Percentiles rank a stretch among this genome's conserved stretches.
These are phyloP conservation scores for Boletus rex-veris DNA, from an alignment of 768 basidiomycete species.

Conservation along the genomic window DNA sequence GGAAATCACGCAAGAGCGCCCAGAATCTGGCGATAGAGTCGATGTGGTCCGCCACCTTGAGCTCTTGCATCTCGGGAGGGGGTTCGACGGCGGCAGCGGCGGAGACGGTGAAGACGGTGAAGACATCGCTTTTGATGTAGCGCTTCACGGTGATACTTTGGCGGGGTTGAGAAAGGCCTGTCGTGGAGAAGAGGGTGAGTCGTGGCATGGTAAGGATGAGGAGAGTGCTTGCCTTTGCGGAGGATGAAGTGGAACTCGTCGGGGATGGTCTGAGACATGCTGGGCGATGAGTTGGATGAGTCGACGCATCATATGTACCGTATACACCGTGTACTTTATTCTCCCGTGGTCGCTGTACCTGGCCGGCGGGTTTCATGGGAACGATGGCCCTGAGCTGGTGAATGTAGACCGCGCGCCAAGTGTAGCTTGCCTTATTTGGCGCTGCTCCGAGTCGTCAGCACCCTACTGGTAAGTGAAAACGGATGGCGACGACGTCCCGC, in stretches of 20 bases:
- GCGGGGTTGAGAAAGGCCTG: slow-evolving; percentile 20
- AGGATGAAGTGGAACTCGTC: slow-evolving; percentile 25
- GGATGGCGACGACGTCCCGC: too few species aligned
- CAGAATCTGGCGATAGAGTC: slow-evolving; percentile 39
- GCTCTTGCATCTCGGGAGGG: slow-evolving; percentile 46
- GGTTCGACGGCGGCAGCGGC: slow-evolving; percentile 11
- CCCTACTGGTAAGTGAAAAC: too few species aligned
- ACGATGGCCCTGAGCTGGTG: too few species aligned
- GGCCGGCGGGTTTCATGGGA: too few species aligned
- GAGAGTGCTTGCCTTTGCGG: slow-evolving; percentile 48
- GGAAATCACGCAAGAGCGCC: slow-evolving; percentile 51
- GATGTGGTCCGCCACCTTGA: slow-evolving; percentile 29
- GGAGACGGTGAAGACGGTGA: slow-evolving; percentile 48
- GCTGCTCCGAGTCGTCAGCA: too few species aligned
- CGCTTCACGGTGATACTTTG: slow-evolving; percentile 39
- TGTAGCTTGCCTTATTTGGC: too few species aligned
- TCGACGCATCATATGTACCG: too few species aligned
- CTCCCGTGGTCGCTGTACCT: too few species aligned
- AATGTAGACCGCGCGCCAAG: too few species aligned
- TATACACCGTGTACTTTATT: too few species aligned
- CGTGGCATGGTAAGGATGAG: too few species aligned
- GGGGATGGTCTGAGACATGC: slow-evolving; percentile 5
- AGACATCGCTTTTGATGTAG: slow-evolving; percentile 27
- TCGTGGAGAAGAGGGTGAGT: neutral
- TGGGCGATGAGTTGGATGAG: too few species aligned